These are phyloP conservation scores for Papiliotrema laurentii DNA, from an alignment of 1,284 basidiomycete genomes.

Conservation along the genomic window DNA sequence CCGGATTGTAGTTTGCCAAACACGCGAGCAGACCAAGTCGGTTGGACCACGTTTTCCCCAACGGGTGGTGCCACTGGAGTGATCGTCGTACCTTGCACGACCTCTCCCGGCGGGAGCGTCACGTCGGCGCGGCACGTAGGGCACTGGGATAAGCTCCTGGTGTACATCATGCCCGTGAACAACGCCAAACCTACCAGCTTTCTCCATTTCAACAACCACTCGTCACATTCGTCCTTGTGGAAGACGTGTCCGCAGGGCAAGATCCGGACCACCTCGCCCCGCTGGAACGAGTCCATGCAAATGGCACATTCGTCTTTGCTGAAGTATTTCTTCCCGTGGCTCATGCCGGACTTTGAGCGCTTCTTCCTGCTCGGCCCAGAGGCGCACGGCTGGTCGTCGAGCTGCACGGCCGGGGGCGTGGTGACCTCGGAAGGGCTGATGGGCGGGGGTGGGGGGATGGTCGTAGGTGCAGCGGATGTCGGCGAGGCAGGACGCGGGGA, in stretches of 20 bases:
- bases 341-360: conserved; percentile 1
- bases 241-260: conserved; percentile 82
- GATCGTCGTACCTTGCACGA: conserved; percentile 17
- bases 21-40: too few relatives aligned
- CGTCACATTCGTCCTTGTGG: conserved; percentile 69
- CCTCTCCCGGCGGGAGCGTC: conserved; percentile 55
- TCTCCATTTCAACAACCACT: conserved; percentile 83
- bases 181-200: conserved; percentile 62
- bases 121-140: conserved; percentile 85
- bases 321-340: conserved; percentile 31
- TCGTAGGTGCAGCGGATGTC: conserved; percentile 6
- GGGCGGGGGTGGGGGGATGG: conserved; percentile 18
- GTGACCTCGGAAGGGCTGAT: conserved; percentile 18
- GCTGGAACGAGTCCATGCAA: conserved; percentile 75
- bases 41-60: too few relatives aligned
- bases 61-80: conserved; percentile 24
- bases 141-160: conserved; percentile 56
- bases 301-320: conserved; percentile 72
- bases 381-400: background rate
- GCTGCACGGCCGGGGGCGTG: conserved; percentile 13
- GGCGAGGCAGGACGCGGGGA: conserved; percentile 10
- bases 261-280: conserved; percentile 79
- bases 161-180: conserved; percentile 1
- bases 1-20: too few relatives aligned
- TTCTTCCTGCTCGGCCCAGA: background rate